A percentile compares a stretch with the other conserved stretches of the same genome.
Evolutionary conservation across 345 rosid genomes (phyloP).

Genomic region (Aethionema arabicum): DNA sequence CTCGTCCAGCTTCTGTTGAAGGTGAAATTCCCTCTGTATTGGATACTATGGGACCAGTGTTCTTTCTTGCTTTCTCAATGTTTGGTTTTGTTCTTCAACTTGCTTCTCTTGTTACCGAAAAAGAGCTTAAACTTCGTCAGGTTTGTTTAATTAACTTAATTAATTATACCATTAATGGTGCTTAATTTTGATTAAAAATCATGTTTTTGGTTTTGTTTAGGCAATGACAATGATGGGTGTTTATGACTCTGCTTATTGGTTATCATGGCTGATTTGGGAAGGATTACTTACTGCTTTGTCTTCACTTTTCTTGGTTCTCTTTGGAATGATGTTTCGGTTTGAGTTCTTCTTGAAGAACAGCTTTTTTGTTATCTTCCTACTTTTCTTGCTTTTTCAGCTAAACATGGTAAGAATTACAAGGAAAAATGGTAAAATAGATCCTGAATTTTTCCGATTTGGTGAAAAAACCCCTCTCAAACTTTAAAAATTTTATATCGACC

Average conservation of each 20-base stretch:
- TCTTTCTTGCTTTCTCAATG: constrained; percentile 90
- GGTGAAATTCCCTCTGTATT: constrained; percentile 34
- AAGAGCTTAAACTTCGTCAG: constrained; percentile 97
- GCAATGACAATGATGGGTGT: constrained; percentile 89
- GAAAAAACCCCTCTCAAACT: too few species aligned
- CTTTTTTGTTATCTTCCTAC: constrained; percentile 59
- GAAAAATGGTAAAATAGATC: too few species aligned
- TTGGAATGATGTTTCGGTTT: constrained; percentile 90
- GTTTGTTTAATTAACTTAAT: too few species aligned
- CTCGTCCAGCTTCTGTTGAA: constrained; percentile 55
- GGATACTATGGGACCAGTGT: constrained; percentile 56
- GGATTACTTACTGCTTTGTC: constrained; percentile 64
- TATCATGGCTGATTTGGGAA: constrained; percentile 91
- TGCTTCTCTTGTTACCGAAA: constrained; percentile 64
- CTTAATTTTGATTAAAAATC: too few species aligned
- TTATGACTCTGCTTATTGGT: constrained; percentile 81
- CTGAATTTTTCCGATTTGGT: too few species aligned
- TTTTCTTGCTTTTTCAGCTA: constrained; percentile 78
- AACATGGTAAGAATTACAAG: constrained; percentile 80
- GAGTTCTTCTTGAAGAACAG: constrained; percentile 82
- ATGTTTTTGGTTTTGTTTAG: constrained; percentile 69
- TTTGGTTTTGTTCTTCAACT: constrained; percentile 85
- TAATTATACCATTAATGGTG: too few species aligned
- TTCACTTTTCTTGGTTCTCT: constrained; percentile 69
- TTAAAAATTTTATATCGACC: too few species aligned